Conservation (phyloP, 2,329 filamentous ascomycete genomes). For the Fonsecaea erecta region DNA sequence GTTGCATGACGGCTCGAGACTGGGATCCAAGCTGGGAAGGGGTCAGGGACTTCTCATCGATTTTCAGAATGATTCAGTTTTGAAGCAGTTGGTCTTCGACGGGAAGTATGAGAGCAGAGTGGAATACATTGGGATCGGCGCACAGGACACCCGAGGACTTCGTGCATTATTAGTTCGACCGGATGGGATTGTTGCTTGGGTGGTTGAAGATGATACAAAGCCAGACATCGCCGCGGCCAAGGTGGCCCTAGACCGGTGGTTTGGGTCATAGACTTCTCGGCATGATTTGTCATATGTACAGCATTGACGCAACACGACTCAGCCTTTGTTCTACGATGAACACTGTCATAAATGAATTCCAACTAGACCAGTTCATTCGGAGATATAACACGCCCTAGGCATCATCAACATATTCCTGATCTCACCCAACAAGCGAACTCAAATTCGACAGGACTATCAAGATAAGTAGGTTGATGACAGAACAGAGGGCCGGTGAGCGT, state of each 20-base stretch:
- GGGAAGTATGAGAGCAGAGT: slow-evolving; percentile 4
- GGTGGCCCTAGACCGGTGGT: slow-evolving; percentile 22
- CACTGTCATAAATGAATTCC: neutral
- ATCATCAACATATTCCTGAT: neutral
- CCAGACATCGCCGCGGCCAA: slow-evolving; percentile 18
- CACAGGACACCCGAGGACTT: slow-evolving; percentile 6
- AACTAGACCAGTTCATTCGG: neutral
- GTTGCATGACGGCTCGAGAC: slow-evolving; percentile 36
- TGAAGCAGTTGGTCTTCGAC: slow-evolving; percentile 1
- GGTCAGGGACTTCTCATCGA: slow-evolving; percentile 38
- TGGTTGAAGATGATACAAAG: slow-evolving; percentile 16
- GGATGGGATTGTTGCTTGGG: slow-evolving; percentile 26
- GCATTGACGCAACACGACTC: neutral
- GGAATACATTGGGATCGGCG: neutral
- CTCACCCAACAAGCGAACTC: neutral
- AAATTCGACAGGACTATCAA: neutral
- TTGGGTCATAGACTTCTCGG: neutral
- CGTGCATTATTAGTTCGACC: slow-evolving; percentile 33
- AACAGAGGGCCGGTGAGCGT: neutral
- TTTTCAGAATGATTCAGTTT: neutral
- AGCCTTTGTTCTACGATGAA: neutral
- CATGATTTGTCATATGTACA: neutral
- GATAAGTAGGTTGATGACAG: neutral
- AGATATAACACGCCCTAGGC: neutral
- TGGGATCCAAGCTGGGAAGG: slow-evolving; percentile 41